These are phyloP conservation scores for Byssoonygena ceratinophila DNA, from an alignment of 2,329 filamentous ascomycete genomes.

Conservation along the genomic window DNA sequence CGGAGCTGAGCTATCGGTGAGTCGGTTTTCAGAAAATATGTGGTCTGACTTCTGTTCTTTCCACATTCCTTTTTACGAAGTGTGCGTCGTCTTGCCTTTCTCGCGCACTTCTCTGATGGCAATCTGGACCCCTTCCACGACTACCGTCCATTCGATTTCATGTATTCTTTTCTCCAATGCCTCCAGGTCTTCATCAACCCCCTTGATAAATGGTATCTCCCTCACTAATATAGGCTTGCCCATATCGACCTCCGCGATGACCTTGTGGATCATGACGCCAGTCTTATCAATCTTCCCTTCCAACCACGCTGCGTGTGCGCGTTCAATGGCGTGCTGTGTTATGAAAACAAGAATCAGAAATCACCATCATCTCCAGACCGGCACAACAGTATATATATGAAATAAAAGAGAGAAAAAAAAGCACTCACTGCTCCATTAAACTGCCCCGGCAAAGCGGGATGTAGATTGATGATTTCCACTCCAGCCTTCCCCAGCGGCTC, in stretches of 20 bases:
- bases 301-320: constrained; percentile 64
- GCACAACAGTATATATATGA: neutral
- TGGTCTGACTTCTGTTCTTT: neutral
- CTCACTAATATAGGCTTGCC: constrained; percentile 60
- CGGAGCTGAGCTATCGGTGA: neutral
- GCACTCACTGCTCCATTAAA: constrained; percentile 45
- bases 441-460: constrained; percentile 62
- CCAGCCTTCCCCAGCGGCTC: constrained; percentile 52
- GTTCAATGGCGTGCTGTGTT: constrained; percentile 55
- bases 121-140: constrained; percentile 57
- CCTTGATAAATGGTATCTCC: constrained; percentile 55
- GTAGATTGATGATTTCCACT: constrained; percentile 68
- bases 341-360: constrained; percentile 3
- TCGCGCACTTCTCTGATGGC: constrained; percentile 27
- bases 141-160: constrained; percentile 61
- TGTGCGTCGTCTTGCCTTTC: constrained; percentile 1
- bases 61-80: neutral
- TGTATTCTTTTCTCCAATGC: constrained; percentile 65
- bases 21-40: neutral
- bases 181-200: constrained; percentile 52
- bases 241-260: constrained; percentile 68
- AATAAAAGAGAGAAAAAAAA: neutral
- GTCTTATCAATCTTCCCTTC: constrained; percentile 56
- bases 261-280: constrained; percentile 84
- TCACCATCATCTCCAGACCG: too few relatives aligned